Base-by-base conservation (phyloP, 495 filamentous ascomycete genomes). In the Podospora sp. region DNA sequence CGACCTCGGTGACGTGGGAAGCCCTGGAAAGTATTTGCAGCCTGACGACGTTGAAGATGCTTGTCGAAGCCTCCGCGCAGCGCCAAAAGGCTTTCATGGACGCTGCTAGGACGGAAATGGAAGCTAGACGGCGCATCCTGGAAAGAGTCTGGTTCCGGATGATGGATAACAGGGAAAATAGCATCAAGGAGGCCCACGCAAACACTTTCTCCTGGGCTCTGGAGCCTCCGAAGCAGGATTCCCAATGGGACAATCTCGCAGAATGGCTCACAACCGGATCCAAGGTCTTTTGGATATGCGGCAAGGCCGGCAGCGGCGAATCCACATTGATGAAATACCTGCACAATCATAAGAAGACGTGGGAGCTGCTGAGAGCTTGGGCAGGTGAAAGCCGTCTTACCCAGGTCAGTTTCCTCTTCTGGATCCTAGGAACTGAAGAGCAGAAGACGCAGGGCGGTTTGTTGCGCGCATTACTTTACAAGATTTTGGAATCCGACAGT, bases 291-390 rank as follows among this genome's bases (percentile, higher is more conserved):
- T 65, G 56, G 68, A 51, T 66, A 11, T 46, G 33, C 2, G 63
- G 63, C 14, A 66, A 66, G 22, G 53, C 55, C 36, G 63, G 63
- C 4, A 40, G 51, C 11, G 63, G 63, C n/a, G 60, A 66, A 24
- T 66, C 63, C 16, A 66, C 52, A 0, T 22, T 66, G 21, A 62
- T 57, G 52, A 66, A 62, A 61, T 62, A 50, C 26, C 35, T 70
- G 1, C 20, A 24, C 40, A 3, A 2, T 1, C 18, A 25, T 2
- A 18, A 18, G 2, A 24, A 25, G 53, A 57, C 53, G 14, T 24
- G 3, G 16, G 1, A 1, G 20, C 22, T 57, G 18, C n/a, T 5
- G 16, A 12, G 22, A 21, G n/a, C 4, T 18, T 57, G 16, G 52
- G 52, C 52, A 14, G 11, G 52, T 22, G 11, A 22, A 22, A 22